Conservation (phyloP, 345 rosid species). For the Citrus glauca region DNA sequence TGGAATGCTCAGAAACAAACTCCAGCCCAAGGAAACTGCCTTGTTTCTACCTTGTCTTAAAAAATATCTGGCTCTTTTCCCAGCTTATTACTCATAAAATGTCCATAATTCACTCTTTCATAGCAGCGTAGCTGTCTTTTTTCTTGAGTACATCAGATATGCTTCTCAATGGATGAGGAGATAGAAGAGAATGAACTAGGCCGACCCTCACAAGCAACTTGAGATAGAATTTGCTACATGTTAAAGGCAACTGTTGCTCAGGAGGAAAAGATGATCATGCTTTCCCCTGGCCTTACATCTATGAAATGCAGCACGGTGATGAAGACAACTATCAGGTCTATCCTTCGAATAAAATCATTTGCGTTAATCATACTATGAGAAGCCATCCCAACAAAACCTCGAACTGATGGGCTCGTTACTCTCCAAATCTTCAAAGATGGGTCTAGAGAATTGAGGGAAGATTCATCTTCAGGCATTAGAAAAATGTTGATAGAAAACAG, state of each 20-base stretch:
- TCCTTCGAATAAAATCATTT: not conserved
- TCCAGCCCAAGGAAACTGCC: not conserved
- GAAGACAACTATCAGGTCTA: not conserved
- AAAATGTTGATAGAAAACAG: not conserved
- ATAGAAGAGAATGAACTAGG: not conserved
- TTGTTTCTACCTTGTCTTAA: not conserved
- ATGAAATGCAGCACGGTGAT: not conserved
- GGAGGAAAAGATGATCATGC: not conserved
- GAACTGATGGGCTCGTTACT: not conserved
- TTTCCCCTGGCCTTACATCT: not conserved
- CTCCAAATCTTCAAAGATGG: not conserved
- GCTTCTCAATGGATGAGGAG: not conserved
- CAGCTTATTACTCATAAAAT: not conserved
- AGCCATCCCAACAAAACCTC: not conserved
- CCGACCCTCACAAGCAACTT: not conserved
- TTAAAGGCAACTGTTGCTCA: not conserved
- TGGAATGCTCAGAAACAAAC: not conserved
- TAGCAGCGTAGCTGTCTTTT: not conserved
- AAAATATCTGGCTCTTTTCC: not conserved
- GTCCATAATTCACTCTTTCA: not conserved
- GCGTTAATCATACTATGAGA: not conserved
- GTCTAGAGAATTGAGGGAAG: not conserved
- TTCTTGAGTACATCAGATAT: not conserved
- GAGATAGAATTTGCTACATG: not conserved
- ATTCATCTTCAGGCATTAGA: not conserved